Evolutionary conservation across 352 stramenopile species (phyloP).

Genomic region (Pythium apleroticum): DNA sequence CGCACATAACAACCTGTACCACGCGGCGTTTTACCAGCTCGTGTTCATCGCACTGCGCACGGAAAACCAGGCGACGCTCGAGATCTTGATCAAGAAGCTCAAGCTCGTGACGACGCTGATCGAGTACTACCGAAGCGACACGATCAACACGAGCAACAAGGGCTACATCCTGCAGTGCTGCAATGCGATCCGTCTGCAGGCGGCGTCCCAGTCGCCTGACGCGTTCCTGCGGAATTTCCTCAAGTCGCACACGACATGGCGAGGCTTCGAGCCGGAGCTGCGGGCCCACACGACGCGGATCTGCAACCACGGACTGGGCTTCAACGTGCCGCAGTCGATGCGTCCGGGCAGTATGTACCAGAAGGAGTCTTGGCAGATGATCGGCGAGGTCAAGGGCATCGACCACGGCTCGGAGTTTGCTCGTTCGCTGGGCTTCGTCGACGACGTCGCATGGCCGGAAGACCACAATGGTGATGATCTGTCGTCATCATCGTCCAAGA

Average conservation of each 20-base stretch:
- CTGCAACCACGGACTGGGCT: constrained; percentile 68
- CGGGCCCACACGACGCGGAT: constrained; percentile 49
- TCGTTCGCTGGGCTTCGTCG: constrained; percentile 74
- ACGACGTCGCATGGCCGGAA: constrained; percentile 84
- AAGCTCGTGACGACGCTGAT: constrained; percentile 84
- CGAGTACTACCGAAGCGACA: constrained; percentile 74
- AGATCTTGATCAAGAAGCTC: constrained; percentile 87
- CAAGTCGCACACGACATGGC: constrained; percentile 86
- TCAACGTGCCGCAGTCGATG: constrained; percentile 69
- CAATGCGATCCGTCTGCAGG: constrained; percentile 88
- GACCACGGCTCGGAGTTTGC: constrained; percentile 84
- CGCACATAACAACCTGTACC: constrained; percentile 91
- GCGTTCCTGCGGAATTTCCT: constrained; percentile 90
- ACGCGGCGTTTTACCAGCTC: constrained; percentile 88
- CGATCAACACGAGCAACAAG: constrained; percentile 70
- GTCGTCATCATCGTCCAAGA: constrained; percentile 36
- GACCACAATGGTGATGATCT: constrained; percentile 39
- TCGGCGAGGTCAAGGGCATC: constrained; percentile 65
- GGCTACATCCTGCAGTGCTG: constrained; percentile 89
- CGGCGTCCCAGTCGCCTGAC: constrained; percentile 83
- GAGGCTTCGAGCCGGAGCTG: constrained; percentile 70
- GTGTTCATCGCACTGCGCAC: constrained; percentile 86
- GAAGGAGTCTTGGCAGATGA: constrained; percentile 65
- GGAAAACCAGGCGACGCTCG: constrained; percentile 77
- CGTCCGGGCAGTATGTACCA: constrained; percentile 50